Conservation (phyloP, 1,284 basidiomycete genomes). For the Austropuccinia psidii region DNA sequence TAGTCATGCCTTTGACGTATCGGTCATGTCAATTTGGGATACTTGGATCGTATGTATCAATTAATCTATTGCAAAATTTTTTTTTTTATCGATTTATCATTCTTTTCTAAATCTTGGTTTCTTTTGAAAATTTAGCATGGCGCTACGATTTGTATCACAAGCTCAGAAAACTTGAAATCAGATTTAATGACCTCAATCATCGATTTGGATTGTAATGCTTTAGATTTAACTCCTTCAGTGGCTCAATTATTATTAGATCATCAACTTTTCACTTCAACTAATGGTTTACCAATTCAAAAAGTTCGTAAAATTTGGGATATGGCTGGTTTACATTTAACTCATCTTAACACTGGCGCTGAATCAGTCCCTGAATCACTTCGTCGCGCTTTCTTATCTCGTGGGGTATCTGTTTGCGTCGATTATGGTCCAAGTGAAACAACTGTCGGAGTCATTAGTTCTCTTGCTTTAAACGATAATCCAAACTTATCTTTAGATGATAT, state of each 20-base stretch:
- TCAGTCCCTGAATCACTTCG: slow-evolving; percentile 40
- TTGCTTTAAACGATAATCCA: slow-evolving; percentile 34
- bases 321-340: slow-evolving; percentile 2
- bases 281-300: slow-evolving; percentile 25
- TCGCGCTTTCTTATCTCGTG: slow-evolving; percentile 40
- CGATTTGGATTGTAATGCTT: slow-evolving; percentile 38
- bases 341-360: slow-evolving; percentile 42
- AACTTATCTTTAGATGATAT: slow-evolving; percentile 39
- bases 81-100: not conserved
- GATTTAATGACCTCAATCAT: slow-evolving; percentile 39
- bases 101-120: not conserved
- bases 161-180: slow-evolving; percentile 39
- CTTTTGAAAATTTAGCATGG: slow-evolving; percentile 38
- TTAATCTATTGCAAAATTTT: slow-evolving; percentile 35
- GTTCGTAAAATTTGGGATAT: slow-evolving; percentile 37
- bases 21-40: slow-evolving; percentile 43
- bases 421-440: slow-evolving; percentile 44
- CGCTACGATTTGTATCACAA: slow-evolving; percentile 41
- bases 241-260: slow-evolving; percentile 40
- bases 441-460: slow-evolving; percentile 40
- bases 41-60: too few species aligned
- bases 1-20: slow-evolving; percentile 41
- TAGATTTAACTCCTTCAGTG: slow-evolving; percentile 42
- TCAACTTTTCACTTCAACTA: slow-evolving; percentile 38
- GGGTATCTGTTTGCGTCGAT: slow-evolving; percentile 41